Evolutionary conservation across 1,284 basidiomycete species (phyloP).

Genomic region (Ceratobasidium sp.): DNA sequence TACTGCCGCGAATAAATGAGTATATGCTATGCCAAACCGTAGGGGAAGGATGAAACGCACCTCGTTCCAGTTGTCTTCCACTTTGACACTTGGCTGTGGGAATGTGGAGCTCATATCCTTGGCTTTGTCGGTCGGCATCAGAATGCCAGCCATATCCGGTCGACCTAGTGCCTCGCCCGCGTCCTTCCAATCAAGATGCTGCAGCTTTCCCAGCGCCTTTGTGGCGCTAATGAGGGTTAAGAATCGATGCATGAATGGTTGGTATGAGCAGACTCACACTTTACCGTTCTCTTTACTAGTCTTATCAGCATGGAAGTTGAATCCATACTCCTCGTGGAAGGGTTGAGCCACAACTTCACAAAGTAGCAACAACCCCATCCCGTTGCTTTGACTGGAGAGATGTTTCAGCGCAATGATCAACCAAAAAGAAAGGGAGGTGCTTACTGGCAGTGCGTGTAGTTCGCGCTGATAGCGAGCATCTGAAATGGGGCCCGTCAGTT

Average conservation of each 20-base stretch:
- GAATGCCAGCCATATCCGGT: slow-evolving; percentile 63
- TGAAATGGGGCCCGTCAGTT: neutral
- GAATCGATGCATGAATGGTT: neutral
- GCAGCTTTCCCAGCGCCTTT: slow-evolving; percentile 59
- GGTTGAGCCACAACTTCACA: slow-evolving; percentile 70
- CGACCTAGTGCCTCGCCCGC: slow-evolving; percentile 65
- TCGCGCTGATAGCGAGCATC: slow-evolving; percentile 53
- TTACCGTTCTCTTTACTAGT: slow-evolving; percentile 60
- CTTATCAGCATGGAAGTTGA: slow-evolving; percentile 64
- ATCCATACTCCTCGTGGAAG: slow-evolving; percentile 61
- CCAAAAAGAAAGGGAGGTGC: slow-evolving; percentile 48
- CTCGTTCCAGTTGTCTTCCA: slow-evolving; percentile 65
- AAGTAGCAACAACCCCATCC: slow-evolving; percentile 65
- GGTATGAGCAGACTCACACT: slow-evolving; percentile 51
- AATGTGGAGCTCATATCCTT: slow-evolving; percentile 53
- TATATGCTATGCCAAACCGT: neutral
- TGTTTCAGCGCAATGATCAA: slow-evolving; percentile 29
- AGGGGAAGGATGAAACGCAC: slow-evolving; percentile 53
- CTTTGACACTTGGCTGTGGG: slow-evolving; percentile 51
- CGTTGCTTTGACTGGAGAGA: slow-evolving; percentile 60
- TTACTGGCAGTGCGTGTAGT: slow-evolving; percentile 54
- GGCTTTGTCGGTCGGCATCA: slow-evolving; percentile 67
- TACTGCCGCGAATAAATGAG: slow-evolving; percentile 53
- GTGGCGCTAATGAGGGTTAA: slow-evolving; percentile 59
- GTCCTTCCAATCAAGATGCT: slow-evolving; percentile 69